Evolutionary conservation across 345 rosid genomes (phyloP), one percentile per base, ranked within the genome.

Genomic region (Gossypium arboreum): DNA sequence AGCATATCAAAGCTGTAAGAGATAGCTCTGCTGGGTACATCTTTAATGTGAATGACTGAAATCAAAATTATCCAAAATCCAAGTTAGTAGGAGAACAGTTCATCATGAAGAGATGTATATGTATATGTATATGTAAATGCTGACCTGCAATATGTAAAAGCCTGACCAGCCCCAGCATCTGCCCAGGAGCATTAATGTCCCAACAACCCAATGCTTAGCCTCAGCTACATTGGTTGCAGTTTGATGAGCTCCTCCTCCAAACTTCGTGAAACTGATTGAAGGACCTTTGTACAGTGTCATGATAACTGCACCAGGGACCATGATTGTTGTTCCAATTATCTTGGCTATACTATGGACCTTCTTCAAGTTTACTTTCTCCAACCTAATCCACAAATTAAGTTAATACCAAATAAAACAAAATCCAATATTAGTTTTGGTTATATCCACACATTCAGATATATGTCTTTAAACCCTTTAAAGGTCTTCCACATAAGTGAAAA

Each of bases 201-300:
- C 98, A 6, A 78, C 15, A 75, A 91, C 81, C 94, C 91, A 89
- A 44, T 87, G 90, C 67, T 82, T 72, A 47, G 50, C 44, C 63
- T 77, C 44, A 18, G 83, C 67, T 9, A 63, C 85, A 17, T 63
- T 47, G 78, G 78, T 45, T 75, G 76, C 68, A 44, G 60, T 83
- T 20, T 79, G 86, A 80, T 83, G 82, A 78, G 70, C 22, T 3
- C 62, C 82, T 5, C 86, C 86, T 5, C 70, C 81, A 11, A 78
- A 11, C 57, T 15, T 76, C 0, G 85, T 73, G 24, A 94, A 81
- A 56, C 89, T 81, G 69, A 94, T n/a, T 48, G 88, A 79, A 15
- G 97, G 98, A 67, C 98, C 98, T 86, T 91, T 92, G 88, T 88
- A 90, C 44, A 94, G 71, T 39, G 97, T 94, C 98, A 94, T 94